Evolutionary conservation across 23 red algal species (phyloP).

Genomic region (Gracilaria caudata): DNA sequence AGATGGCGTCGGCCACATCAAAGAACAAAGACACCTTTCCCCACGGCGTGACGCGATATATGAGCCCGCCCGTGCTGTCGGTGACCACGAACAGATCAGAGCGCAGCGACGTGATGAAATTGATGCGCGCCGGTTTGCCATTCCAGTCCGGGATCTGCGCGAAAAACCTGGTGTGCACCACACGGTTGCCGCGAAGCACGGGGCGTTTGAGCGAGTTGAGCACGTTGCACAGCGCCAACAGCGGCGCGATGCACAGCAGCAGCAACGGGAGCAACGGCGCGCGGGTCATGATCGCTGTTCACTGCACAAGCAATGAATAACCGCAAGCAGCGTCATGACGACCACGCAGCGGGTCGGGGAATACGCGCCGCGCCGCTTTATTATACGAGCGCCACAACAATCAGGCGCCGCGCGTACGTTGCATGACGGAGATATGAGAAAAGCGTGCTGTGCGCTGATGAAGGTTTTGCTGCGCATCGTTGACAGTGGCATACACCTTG

Average conservation of each 20-base stretch:
- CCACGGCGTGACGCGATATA: constrained; percentile 7
- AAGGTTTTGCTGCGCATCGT: too few relatives aligned
- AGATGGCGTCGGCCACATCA: constrained; percentile 11
- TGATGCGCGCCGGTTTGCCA: neutral
- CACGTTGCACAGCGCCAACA: neutral
- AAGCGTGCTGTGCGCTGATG: too few relatives aligned
- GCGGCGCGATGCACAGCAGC: neutral
- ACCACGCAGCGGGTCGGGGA: too few relatives aligned
- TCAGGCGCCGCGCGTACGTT: neutral
- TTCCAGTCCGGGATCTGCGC: constrained; percentile 22
- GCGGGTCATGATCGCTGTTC: neutral
- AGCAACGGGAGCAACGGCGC: neutral
- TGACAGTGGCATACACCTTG: too few relatives aligned
- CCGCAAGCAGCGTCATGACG: too few relatives aligned
- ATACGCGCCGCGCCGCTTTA: too few relatives aligned
- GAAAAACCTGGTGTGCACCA: neutral
- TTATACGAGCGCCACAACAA: neutral
- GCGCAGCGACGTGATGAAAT: neutral
- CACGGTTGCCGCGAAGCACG: neutral
- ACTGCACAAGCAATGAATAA: too few relatives aligned
- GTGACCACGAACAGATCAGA: neutral
- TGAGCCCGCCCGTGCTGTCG: neutral
- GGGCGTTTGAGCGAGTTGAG: neutral
- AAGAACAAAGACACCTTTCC: constrained; percentile 3
- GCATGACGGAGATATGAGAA: neutral